Base-by-base conservation (phyloP, 1,284 basidiomycete genomes). In the Malassezia arunalokei region DNA sequence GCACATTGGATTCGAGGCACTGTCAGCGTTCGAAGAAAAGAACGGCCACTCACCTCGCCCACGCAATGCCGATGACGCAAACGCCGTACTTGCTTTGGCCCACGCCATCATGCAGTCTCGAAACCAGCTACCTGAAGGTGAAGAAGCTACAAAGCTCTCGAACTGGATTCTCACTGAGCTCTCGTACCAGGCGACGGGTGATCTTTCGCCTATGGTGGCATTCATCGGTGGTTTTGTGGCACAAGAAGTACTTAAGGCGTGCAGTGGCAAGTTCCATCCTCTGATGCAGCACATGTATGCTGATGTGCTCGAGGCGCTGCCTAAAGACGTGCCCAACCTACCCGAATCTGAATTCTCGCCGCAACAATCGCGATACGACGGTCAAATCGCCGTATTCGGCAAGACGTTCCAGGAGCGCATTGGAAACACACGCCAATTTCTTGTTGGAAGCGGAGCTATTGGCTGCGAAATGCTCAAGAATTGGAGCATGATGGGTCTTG, bases 391-490 rank as follows among this genome's bases (percentile, higher is more conserved):
- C 28, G 90, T 99, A 12, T 92, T 99, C 65, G 94, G 94, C 15
- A 85, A 82, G 72, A 74, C 76, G 1, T 98, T 98, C 83, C 94
- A 99, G 68, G 79, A 86, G 37, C 95, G 89, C 78, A 85, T 99
- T 55, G 80, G 82, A 48, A 86, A 88, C 71, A 83, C 88, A 73
- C 81, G 86, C 40, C 87, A 98, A 73, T 99, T 99, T 81, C 80
- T 99, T 29, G 94, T 99, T 47, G 94, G 94, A 7, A 85, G 92
- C 20, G 94, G 94, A 55, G 94, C 94, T 41, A 99, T 99, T 73
- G 94, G 94, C 24, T 99, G 95, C 72, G 94, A 99, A 77, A 98
- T 98, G 94, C 77, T 99, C 69, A 99, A 99, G 80, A 99, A 99
- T 76, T 99, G 94, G 94, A 86, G 87, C 66, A 90, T 99, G 89